Conservation (phyloP, 805 yeast genomes). For the Zygosaccharomyces rouxii region DNA sequence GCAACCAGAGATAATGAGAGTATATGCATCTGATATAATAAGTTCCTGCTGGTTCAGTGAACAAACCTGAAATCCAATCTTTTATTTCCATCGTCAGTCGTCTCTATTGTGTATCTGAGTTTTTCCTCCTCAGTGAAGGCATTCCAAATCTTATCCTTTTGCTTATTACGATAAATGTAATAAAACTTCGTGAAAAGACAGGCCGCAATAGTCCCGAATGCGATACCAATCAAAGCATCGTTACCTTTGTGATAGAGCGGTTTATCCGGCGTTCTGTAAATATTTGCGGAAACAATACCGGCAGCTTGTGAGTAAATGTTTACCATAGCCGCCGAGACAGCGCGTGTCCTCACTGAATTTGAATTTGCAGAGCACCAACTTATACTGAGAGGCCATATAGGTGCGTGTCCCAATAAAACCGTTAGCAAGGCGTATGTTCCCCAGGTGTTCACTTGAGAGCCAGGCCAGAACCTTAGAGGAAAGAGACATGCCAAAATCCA, state of each 20-base stretch:
- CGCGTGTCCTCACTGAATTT: constrained; percentile 56
- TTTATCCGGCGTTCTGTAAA: constrained; percentile 52
- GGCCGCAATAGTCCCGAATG: constrained; percentile 33
- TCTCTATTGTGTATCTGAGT: constrained; percentile 41
- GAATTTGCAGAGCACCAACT: constrained; percentile 62
- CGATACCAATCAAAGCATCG: constrained; percentile 36
- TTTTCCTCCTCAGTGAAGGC: constrained; percentile 47
- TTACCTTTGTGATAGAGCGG: constrained; percentile 63
- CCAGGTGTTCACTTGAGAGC: constrained; percentile 40
- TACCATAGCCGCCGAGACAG: constrained; percentile 61
- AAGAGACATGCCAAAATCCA: constrained; percentile 26
- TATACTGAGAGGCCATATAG: constrained; percentile 53
- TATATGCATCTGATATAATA: too few species aligned
- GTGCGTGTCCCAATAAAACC: constrained; percentile 40
- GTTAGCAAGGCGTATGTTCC: constrained; percentile 39
- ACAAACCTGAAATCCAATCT: constrained; percentile 50
- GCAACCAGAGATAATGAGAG: too few species aligned
- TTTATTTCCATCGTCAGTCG: constrained; percentile 53
- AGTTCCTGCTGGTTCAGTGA: constrained; percentile 14
- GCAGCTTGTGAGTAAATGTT: constrained; percentile 63
- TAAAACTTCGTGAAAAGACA: constrained; percentile 31
- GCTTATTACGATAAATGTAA: constrained; percentile 39
- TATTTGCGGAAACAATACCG: constrained; percentile 48
- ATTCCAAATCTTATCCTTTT: constrained; percentile 48
- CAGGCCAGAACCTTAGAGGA: constrained; percentile 40